Conservation (phyloP, 2,329 filamentous ascomycete species). For the Emmonsiellopsis sp. region DNA sequence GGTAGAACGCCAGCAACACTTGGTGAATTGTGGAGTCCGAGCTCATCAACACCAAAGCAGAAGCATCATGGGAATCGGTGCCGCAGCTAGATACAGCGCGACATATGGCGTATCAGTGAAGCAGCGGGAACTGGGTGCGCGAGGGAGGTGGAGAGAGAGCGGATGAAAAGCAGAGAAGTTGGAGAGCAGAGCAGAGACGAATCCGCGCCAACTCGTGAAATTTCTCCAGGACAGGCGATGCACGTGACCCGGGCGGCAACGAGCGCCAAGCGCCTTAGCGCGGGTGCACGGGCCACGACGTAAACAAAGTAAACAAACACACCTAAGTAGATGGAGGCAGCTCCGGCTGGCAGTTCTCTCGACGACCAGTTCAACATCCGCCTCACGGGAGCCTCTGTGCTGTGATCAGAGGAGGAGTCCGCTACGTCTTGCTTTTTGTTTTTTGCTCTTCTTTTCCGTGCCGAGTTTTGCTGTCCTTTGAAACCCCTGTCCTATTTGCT, state of each 20-base stretch:
- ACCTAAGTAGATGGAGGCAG: neutral
- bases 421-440: neutral
- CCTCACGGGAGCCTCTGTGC: neutral
- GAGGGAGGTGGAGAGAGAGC: neutral
- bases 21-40: too few relatives aligned
- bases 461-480: neutral
- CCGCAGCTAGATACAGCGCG: too few relatives aligned
- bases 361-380: neutral
- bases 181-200: neutral
- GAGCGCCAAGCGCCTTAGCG: conserved; percentile 1
- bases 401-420: neutral
- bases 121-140: neutral
- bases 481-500: neutral
- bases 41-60: too few relatives aligned
- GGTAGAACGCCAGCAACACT: too few relatives aligned
- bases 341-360: neutral
- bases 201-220: neutral
- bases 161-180: neutral
- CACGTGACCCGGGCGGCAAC: neutral
- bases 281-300: neutral
- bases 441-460: neutral
- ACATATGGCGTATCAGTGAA: neutral
- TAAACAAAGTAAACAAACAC: conserved; percentile 3
- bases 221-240: neutral
- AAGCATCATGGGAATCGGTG: too few relatives aligned